A percentile compares a stretch with the other conserved stretches of the same genome.
Conservation (phyloP, 164 flowering plant species). For the Chimonanthus salicifolius region DNA sequence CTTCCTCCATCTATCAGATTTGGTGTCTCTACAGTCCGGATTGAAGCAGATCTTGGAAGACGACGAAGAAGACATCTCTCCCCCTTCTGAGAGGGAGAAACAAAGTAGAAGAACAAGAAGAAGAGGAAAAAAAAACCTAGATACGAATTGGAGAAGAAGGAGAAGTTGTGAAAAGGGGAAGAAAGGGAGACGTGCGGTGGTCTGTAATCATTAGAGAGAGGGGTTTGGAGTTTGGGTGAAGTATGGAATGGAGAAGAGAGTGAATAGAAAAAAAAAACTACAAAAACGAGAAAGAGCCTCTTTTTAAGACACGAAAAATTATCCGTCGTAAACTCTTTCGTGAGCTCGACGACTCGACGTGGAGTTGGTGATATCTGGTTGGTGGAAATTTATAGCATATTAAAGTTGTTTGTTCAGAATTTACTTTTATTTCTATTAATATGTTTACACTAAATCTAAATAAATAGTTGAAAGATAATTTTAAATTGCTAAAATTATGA, state of each 20-base stretch:
- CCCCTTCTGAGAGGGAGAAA: neutral
- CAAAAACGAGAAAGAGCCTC: neutral
- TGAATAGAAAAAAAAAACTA: no score
- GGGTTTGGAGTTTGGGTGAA: neutral
- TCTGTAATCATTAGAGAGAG: slow-evolving; percentile 17
- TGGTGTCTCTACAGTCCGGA: slow-evolving; percentile 50
- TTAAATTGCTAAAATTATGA: no score
- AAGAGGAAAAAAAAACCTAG: slow-evolving; percentile 13
- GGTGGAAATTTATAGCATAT: neutral
- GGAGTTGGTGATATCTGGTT: slow-evolving; percentile 11
- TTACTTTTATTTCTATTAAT: neutral
- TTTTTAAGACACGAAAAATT: slow-evolving; percentile 8
- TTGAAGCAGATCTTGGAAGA: slow-evolving; percentile 55
- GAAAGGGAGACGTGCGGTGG: slow-evolving; percentile 10
- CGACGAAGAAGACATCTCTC: slow-evolving; percentile 3
- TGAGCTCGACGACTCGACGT: no score
- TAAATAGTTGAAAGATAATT: neutral
- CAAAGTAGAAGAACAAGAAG: neutral
- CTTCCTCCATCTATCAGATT: slow-evolving; percentile 40
- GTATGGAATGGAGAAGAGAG: neutral
- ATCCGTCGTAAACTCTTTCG: no score
- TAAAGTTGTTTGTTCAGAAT: neutral
- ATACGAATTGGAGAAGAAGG: neutral
- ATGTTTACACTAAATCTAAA: neutral
- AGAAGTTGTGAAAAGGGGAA: neutral